A percentile compares a stretch with the other conserved stretches of the same genome.
Conservation (phyloP, 1,284 basidiomycete genomes). For the Phlebopus sp. region DNA sequence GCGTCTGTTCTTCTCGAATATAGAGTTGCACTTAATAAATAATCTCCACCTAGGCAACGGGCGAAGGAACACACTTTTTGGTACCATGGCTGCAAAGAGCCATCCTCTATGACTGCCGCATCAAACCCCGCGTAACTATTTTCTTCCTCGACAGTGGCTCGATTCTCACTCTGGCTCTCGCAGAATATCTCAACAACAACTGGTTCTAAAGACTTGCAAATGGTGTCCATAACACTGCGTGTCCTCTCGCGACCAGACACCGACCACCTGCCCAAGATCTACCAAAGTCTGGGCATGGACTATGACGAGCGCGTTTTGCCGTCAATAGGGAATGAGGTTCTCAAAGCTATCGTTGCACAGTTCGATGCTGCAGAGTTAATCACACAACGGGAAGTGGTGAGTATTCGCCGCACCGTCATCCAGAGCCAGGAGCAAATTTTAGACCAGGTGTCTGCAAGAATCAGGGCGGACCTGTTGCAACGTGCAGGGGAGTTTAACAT, state of each 20-base stretch:
- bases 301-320: conserved; percentile 96
- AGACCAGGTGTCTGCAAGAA: conserved; percentile 83
- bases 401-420: conserved; percentile 24
- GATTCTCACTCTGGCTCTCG: conserved; percentile 1
- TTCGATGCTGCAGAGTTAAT: conserved; percentile 98
- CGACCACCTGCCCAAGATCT: conserved; percentile 87
- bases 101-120: conserved; percentile 96
- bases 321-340: conserved; percentile 95
- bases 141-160: conserved; percentile 6
- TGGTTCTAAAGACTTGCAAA: conserved; percentile 96
- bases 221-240: conserved; percentile 95
- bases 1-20: conserved; percentile 15
- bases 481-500: conserved; percentile 97
- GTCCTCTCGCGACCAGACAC: conserved; percentile 94
- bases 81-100: conserved; percentile 94
- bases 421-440: neutral
- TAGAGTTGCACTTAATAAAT: neutral
- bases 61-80: conserved; percentile 97
- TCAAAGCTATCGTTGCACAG: conserved; percentile 97
- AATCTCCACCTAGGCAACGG: conserved; percentile 56
- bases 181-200: conserved; percentile 97
- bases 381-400: conserved; percentile 79
- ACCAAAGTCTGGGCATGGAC: conserved; percentile 91
- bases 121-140: conserved; percentile 83
- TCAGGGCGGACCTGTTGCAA: conserved; percentile 89